phyloP scores from a whole-genome alignment of 2,329 filamentous ascomycete genomes.

The Phyllosticta paracitricarpa region DNA sequence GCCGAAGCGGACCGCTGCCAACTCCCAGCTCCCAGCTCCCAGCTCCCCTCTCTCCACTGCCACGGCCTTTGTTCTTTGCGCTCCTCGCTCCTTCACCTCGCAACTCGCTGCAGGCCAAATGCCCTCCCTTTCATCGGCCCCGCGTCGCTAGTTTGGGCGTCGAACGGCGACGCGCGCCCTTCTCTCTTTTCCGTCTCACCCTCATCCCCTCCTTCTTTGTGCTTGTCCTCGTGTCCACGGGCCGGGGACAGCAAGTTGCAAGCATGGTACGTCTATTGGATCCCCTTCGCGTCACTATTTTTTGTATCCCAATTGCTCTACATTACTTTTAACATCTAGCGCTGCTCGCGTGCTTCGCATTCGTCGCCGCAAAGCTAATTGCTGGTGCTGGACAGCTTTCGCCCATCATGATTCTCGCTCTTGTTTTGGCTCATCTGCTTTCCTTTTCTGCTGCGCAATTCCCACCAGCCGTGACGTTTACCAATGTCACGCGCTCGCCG shows the following conservation, averaged over 20 bases:
- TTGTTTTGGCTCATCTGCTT: neutral
- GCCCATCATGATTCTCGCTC: neutral
- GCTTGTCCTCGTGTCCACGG: no score
- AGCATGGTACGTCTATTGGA: no score
- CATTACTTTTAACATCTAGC: neutral
- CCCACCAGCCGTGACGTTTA: conserved; percentile 30
- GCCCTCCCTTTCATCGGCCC: neutral
- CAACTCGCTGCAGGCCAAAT: neutral
- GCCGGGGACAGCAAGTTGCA: no score
- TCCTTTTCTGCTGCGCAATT: conserved; percentile 25
- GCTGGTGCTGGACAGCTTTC: neutral
- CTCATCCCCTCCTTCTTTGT: no score
- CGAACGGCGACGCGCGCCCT: neutral
- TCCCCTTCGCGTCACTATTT: no score
- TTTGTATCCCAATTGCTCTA: no score
- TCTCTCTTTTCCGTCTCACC: neutral
- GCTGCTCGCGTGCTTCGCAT: neutral
- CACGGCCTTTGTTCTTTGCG: neutral
- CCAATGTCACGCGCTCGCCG: conserved; percentile 50
- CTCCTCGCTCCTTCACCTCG: neutral
- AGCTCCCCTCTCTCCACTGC: neutral
- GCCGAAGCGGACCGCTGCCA: neutral
- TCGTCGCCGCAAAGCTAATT: neutral
- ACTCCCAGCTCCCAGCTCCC: no score
- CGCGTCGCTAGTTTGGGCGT: neutral